Conservation (phyloP, 1,284 basidiomycete genomes). For the Pascua guehoae region DNA sequence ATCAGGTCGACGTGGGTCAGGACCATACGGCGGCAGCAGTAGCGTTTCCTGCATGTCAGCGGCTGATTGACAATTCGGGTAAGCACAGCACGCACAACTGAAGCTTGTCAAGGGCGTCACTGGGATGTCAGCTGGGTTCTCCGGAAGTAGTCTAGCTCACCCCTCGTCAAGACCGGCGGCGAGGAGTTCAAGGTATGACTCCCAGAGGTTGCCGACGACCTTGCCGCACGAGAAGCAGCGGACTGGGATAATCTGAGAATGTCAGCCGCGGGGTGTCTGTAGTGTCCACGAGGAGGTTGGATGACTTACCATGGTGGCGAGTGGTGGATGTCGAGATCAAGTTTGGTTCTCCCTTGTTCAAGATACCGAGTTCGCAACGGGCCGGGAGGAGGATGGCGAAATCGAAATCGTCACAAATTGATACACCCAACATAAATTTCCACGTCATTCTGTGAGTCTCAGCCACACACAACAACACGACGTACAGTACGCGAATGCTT, state of each 20-base stretch:
- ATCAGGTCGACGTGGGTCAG: conserved; percentile 90
- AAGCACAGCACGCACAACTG: conserved; percentile 57
- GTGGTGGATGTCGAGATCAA: too few relatives aligned
- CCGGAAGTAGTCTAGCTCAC: conserved; percentile 54
- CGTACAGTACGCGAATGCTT: conserved; percentile 8
- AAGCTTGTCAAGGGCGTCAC: conserved; percentile 87
- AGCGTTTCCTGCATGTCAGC: conserved; percentile 60
- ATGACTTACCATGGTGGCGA: too few relatives aligned
- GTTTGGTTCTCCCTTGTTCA: too few relatives aligned
- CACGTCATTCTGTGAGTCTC: not conserved
- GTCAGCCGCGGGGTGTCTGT: conserved; percentile 1
- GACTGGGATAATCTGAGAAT: conserved; percentile 49
- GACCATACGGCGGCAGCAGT: conserved; percentile 97
- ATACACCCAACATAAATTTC: not conserved
- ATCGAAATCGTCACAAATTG: not conserved
- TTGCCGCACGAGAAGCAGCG: conserved; percentile 81
- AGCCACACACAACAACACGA: conserved; percentile 3
- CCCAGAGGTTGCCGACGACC: conserved; percentile 91
- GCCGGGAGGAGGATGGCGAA: too few relatives aligned
- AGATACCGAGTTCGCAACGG: too few relatives aligned
- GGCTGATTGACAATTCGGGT: not conserved
- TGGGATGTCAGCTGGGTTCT: conserved; percentile 39
- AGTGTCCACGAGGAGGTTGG: too few relatives aligned
- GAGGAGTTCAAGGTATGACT: conserved; percentile 72
- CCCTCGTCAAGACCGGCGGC: conserved; percentile 77